Evolutionary conservation across 306 rosid species (phyloP), one percentile per base, ranked within the genome.

Genomic region (Erythrophleum fordii): DNA sequence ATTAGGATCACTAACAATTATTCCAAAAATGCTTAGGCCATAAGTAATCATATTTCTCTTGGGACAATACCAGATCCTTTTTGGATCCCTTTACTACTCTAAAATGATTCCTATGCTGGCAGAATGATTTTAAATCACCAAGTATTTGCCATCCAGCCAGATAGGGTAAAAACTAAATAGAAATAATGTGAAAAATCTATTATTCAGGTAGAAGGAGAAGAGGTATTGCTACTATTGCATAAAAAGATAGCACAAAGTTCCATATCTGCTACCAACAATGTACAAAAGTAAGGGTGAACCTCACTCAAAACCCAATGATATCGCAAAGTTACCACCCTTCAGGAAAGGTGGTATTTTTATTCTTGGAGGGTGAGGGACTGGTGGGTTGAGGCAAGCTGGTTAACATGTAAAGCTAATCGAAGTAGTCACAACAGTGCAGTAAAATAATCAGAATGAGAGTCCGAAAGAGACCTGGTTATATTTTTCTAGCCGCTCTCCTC

Each of bases 401-500:
- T 76, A 66, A 44, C 37, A 49, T 17, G 45, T 59, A 12, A 76
- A 58, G 62, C 46, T 29, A 83, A 49, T 59, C 44, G 18, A 80
- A 48, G 79, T 6, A 78, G 39, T 72, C 22, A 81, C 45, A 55
- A 70, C 41, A 25, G 31, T 45, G 64, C 55, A 71, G 39, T 66
- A 79, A 81, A 51, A 78, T 28, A 35, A 77, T 66, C 52, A 77
- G 83, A 42, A 51, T 69, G 71, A 69, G 73, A 83, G 35, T 44
- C 20, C 23, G 53, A 88, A 80, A 81, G 26, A 45, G 65, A 95
- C 98, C 98, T 95, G 99, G 84, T 93, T 95, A 78, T 95, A 93
- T 87, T 93, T 95, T 26, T 93, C 95, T 75, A 95, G 87, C 45
- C 97, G 90, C 90, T 95, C 99, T 82, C 98, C 97, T 86, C 99